Base-by-base conservation (phyloP, 2,329 filamentous ascomycete genomes). In the Fusarium chuoi region DNA sequence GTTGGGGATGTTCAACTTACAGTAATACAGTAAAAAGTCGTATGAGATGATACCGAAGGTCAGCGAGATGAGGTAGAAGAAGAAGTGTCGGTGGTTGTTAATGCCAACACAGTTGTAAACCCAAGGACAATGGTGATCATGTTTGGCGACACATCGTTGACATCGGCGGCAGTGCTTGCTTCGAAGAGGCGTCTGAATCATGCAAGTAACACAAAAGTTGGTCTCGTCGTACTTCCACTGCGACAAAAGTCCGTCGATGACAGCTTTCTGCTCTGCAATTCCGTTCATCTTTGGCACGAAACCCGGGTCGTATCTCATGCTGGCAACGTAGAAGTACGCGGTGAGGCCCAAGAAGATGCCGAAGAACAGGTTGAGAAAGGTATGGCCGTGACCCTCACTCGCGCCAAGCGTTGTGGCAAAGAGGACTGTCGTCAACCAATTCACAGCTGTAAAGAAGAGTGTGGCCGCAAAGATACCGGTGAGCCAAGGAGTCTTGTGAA, bases 101-200 rank as follows among this genome's bases (percentile, higher is more conserved):
- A 96, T 90, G 48, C 94, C 96, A 46, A 99, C 90, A 78, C 96
- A 99, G 83, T 98, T 98, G 84, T 97, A 93, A 30, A 98, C 94
- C 96, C 96, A 99, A 0, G 96, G 96, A 79, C 96, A 99, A 81
- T 99, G 96, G 79, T 99, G 96, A 80, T 99, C 96, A 84, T 98
- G 94, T 83, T 97, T 97, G 62, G 96, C 95, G 61, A 99, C 94
- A 81, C 96, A 99, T 73, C 96, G 93, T 78, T 93, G 91, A 81
- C 96, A 99, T 70, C 94, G 89, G 79, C 92, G 93, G 85, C 96
- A 99, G 84, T 99, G 96, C 86, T 98, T 99, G 85, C 95, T 98
- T 75, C 96, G 90, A 70, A 99, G 84, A 7, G 96, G 96, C 75
- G 93, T 96, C 61, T 96, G 90, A 76, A 97, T 94, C 95, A 98